Evolutionary conservation across 192 early-diverging fungal genomes (phyloP).

Genomic region (Rhizophagus clarus): DNA sequence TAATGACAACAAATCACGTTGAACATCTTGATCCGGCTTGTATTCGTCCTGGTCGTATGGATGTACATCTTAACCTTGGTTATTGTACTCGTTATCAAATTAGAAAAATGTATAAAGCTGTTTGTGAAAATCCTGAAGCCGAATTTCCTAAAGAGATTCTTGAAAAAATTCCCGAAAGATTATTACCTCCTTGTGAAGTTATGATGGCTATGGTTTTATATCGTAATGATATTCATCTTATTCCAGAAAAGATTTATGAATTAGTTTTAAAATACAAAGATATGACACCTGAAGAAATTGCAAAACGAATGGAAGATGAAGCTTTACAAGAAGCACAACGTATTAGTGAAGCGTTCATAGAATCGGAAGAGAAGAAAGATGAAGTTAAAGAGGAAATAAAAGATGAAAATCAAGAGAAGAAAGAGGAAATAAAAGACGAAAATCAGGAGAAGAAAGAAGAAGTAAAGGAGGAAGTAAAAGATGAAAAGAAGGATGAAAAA

Average conservation of each 20-base stretch:
- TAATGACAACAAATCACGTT: constrained; percentile 69
- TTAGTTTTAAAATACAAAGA: constrained; percentile 24
- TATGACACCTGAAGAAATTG: constrained; percentile 17
- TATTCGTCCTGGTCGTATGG: constrained; percentile 60
- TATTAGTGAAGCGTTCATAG: neutral
- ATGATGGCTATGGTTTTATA: constrained; percentile 63
- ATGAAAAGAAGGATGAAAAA: too few relatives aligned
- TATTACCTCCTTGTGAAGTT: constrained; percentile 65
- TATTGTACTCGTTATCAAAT: constrained; percentile 65
- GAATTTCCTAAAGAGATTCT: constrained; percentile 35
- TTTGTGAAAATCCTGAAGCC: constrained; percentile 32
- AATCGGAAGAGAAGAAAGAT: too few relatives aligned
- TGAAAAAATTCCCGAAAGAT: constrained; percentile 45
- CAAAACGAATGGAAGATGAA: constrained; percentile 6
- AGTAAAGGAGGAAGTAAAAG: too few relatives aligned
- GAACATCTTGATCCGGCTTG: constrained; percentile 32
- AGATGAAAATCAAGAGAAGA: too few relatives aligned
- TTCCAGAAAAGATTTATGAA: constrained; percentile 36
- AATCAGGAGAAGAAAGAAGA: too few relatives aligned
- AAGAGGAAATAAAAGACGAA: too few relatives aligned
- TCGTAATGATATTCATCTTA: constrained; percentile 35
- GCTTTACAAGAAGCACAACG: neutral
- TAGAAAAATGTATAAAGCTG: constrained; percentile 26
- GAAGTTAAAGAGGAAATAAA: too few relatives aligned
- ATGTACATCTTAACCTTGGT: constrained; percentile 57